phyloP scores from a whole-genome alignment of 306 rosid species.

The Cucumis hystrix region DNA sequence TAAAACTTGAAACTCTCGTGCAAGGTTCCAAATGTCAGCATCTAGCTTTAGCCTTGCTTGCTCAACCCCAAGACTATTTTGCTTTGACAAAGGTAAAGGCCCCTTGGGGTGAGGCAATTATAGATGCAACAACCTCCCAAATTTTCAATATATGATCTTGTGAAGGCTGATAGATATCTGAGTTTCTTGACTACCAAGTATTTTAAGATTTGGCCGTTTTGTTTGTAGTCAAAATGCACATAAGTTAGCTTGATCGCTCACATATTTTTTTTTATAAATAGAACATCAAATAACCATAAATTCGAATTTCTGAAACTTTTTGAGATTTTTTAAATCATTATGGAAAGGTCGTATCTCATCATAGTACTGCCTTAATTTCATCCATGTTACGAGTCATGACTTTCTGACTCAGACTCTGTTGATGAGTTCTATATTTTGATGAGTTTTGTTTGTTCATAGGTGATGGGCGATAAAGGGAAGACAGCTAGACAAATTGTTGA shows the following conservation, averaged over 20 bases:
- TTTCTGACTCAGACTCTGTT: background rate
- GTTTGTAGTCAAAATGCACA: background rate
- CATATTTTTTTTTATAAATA: background rate
- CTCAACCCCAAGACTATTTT: background rate
- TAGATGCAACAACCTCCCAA: background rate
- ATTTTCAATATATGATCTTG: background rate
- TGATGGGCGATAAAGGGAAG: slow-evolving; percentile 48
- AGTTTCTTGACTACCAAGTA: background rate
- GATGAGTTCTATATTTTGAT: slow-evolving; percentile 5
- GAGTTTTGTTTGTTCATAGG: slow-evolving; percentile 27
- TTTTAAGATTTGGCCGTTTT: background rate
- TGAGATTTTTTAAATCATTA: background rate
- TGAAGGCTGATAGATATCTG: background rate
- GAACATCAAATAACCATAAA: too few species aligned
- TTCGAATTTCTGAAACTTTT: background rate
- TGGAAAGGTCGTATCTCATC: background rate
- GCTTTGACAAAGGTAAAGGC: background rate
- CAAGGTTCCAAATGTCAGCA: background rate
- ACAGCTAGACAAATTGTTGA: slow-evolving; percentile 64
- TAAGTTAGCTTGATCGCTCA: background rate
- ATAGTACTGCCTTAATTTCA: background rate
- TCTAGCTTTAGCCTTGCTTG: background rate
- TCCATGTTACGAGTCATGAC: background rate
- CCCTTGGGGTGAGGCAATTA: background rate
- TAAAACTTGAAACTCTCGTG: background rate